Base-by-base conservation (phyloP, 2,329 filamentous ascomycete species). In the Berkeleyomyces rouxiae region DNA sequence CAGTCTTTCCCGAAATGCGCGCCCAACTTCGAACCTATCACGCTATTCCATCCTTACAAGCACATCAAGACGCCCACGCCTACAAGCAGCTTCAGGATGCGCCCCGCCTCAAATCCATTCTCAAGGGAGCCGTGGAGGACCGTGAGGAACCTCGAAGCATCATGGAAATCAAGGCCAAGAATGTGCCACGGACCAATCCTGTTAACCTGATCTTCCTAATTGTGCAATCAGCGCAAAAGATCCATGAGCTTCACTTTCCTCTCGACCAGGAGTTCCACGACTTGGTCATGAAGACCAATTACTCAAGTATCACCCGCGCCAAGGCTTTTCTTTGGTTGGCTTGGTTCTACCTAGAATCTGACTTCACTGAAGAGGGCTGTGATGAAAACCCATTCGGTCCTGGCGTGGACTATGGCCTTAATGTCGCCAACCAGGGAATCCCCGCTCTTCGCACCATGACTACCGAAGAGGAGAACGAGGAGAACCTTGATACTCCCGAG, bases 1-100 rank as follows among this genome's bases (percentile, higher is more conserved):
- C 71, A 95, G 93, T 99, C 78, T 99, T 99, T 72, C 93, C 93
- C 31, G 93, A 99, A 73, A 99, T 99, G 93, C 88, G 93, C 74
- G 93, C 93, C 39, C 93, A 99, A 71, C 79, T 99, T 40, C 86
- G 93, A 72, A 99, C 93, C 43, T 99, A 99, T 75, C 93, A 99
- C 72, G 92, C 93, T 10, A 99, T 99, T 67, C 93, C 93, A 11
- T 96, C 90, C 0, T 79, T 99, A 5, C 93, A 99, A 75, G 92
- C 92, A 55, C 88, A 91, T 67, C 90, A 96, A 74, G 93, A 97
- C 69, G 86, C 90, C 9, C 92, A 93, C 68, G 90, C 92, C 61
- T 97, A 99, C 79, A 99, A 99, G 71, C 93, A 97, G 70, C 79
- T 99, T 5, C 93, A 99, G 73, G 93, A 99, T 75, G 93, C 93